Evolutionary conservation across 306 rosid species (phyloP), one percentile per base, ranked within the genome.

Genomic region (Cucurbita argyrosperma): DNA sequence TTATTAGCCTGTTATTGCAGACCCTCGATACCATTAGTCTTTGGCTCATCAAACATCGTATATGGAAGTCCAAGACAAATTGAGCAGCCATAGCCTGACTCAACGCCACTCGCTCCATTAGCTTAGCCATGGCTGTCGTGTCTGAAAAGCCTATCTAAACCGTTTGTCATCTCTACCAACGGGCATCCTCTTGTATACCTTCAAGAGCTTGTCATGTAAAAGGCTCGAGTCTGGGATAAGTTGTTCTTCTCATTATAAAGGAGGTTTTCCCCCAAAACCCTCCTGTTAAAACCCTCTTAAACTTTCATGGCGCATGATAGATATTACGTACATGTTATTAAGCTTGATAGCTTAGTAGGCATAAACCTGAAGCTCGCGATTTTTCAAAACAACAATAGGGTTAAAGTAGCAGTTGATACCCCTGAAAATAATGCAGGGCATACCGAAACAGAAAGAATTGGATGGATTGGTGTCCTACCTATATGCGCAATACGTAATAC

Each of bases 231-330:
- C 98, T 12, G 98, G 98, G 73, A 94, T 77, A 0, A 96, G n/a
- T n/a, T n/a, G n/a, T n/a, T n/a, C n/a, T 94, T 23, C 98, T 97
- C 85, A 82, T 90, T 54, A n/a, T n/a, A n/a, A 94, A 80, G 19
- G 98, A 94, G 67, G 98, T 94, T 5, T n/a, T n/a, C n/a, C n/a
- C n/a, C n/a, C 97, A 96, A 76, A 89, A 94, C 5, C 98, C 98
- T 82, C n/a, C 87, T 82, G 84, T n/a, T 94, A 94, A 79, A 94
- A 94, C 38, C 98, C 98, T 81, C 92, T 67, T 8, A 85, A 76
- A 0, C 98, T 97, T 75, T 94, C 98, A 53, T 81, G 82, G 30
- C 87, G 87, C 84, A 88, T 77, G 46, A 94, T 90, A 60, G 90
- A n/a, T n/a, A 84, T 18, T 57, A 68, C 3, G 94, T n/a, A 89